Conservation (phyloP, 352 stramenopile genomes). For the Phytophthora syringae region DNA sequence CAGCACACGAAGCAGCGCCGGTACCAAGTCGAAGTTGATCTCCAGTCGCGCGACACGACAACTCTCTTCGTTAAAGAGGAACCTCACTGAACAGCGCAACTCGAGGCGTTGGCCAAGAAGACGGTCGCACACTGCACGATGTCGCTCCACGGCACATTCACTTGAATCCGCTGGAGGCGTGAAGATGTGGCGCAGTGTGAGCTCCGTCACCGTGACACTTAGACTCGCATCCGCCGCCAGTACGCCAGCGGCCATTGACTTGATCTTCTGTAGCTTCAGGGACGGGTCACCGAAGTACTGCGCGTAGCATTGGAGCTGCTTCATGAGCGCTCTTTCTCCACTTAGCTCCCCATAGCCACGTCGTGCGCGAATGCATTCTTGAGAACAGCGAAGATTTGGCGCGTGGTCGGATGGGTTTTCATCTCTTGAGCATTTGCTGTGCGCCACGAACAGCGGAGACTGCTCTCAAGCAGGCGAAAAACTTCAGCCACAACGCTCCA, state of each 20-base stretch:
- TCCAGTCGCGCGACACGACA: slow-evolving; percentile 17
- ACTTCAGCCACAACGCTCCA: slow-evolving; percentile 10
- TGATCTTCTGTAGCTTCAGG: slow-evolving; percentile 24
- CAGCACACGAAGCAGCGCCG: slow-evolving; percentile 11
- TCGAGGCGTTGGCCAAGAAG: slow-evolving; percentile 26
- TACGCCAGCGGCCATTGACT: slow-evolving; percentile 11
- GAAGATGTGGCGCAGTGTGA: slow-evolving; percentile 21
- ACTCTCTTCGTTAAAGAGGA: slow-evolving; percentile 17
- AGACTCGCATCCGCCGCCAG: slow-evolving; percentile 17
- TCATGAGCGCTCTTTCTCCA: too few species aligned
- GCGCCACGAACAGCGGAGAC: background rate
- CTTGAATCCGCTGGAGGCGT: background rate
- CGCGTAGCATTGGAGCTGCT: too few species aligned
- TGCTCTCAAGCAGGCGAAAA: background rate
- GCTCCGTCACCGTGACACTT: slow-evolving; percentile 26
- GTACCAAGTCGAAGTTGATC: slow-evolving; percentile 7
- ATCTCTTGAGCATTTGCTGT: background rate
- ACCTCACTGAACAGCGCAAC: slow-evolving; percentile 9
- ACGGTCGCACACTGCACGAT: background rate
- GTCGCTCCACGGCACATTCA: background rate
- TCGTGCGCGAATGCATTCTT: background rate
- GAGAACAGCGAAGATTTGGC: background rate
- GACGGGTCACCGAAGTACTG: too few species aligned
- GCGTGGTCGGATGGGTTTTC: background rate
- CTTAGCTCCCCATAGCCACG: background rate